Conservation (phyloP, 257 asterid species). For the Penstemon davidsonii region DNA sequence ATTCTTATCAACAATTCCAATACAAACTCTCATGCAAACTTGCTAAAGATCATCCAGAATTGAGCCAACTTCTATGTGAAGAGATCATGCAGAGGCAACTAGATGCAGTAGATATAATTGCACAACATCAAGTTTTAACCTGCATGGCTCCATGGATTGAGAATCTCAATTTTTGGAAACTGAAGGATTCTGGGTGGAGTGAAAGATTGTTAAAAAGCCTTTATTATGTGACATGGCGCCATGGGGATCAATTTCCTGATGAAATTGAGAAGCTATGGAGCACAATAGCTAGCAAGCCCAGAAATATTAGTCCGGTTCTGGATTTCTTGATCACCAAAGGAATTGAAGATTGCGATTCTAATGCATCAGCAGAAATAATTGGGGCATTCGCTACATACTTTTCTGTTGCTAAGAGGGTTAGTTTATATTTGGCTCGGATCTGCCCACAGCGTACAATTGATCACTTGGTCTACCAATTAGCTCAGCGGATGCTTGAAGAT, state of each 20-base stretch:
- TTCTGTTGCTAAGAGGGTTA: constrained; percentile 96
- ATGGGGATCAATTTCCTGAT: constrained; percentile 98
- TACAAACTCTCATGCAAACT: constrained; percentile 99
- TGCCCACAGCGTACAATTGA: constrained; percentile 98
- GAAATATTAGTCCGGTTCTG: constrained; percentile 93
- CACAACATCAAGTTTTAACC: constrained; percentile 97
- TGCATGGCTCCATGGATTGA: constrained; percentile 99
- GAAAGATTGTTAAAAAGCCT: constrained; percentile 92
- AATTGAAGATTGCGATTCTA: constrained; percentile 98
- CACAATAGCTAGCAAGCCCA: constrained; percentile 95
- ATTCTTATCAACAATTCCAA: constrained; percentile 97
- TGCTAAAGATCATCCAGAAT: constrained; percentile 96
- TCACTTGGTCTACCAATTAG: constrained; percentile 97
- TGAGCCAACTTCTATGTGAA: constrained; percentile 97
- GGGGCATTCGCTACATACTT: constrained; percentile 99
- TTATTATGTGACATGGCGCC: constrained; percentile 97
- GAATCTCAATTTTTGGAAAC: constrained; percentile 96
- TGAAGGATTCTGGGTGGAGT: constrained; percentile 98
- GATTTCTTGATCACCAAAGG: constrained; percentile 98
- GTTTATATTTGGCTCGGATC: constrained; percentile 94
- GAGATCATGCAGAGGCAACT: constrained; percentile 99
- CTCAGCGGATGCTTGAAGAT: constrained; percentile 99
- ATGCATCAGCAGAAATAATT: constrained; percentile 97
- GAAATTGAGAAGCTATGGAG: constrained; percentile 99
- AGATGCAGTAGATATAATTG: constrained; percentile 97